phyloP scores from a whole-genome alignment of 768 basidiomycete genomes.

The Trichaptum fuscoviolaceum region DNA sequence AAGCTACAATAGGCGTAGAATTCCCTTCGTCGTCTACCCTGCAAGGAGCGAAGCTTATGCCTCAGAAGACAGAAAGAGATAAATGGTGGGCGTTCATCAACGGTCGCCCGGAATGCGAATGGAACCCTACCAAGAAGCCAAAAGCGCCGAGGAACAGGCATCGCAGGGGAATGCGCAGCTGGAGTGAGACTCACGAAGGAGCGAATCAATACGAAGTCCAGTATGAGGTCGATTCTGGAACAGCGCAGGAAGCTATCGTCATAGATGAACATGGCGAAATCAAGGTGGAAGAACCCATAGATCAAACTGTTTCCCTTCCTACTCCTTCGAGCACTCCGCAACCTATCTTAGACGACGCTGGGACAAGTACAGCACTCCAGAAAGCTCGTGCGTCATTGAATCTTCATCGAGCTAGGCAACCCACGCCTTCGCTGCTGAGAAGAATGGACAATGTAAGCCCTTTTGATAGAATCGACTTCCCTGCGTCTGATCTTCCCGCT shows the following conservation, averaged over 20 bases:
- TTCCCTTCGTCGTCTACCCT: slow-evolving; percentile 20
- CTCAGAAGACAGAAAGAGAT: slow-evolving; percentile 68
- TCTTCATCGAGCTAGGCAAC: slow-evolving; percentile 39
- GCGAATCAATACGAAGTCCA: slow-evolving; percentile 1
- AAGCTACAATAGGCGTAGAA: slow-evolving; percentile 51
- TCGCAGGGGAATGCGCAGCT: slow-evolving; percentile 30
- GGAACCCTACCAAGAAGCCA: slow-evolving; percentile 48
- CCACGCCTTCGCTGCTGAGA: slow-evolving; percentile 50
- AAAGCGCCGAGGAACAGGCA: slow-evolving; percentile 20
- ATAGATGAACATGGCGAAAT: slow-evolving; percentile 40
- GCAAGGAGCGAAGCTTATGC: slow-evolving; percentile 38
- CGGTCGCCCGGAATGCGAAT: slow-evolving; percentile 62
- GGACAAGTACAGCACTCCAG: not conserved
- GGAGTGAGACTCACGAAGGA: slow-evolving; percentile 7
- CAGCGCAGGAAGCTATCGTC: slow-evolving; percentile 23
- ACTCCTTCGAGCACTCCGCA: slow-evolving; percentile 32
- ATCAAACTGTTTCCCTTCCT: slow-evolving; percentile 34
- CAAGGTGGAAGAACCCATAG: slow-evolving; percentile 29
- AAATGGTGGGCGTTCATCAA: slow-evolving; percentile 76
- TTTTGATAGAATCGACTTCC: not conserved
- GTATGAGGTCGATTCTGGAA: slow-evolving; percentile 1
- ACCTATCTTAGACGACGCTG: not conserved
- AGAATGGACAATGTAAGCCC: slow-evolving; percentile 61
- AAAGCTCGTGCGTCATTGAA: slow-evolving; percentile 8
- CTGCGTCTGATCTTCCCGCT: slow-evolving; percentile 2